Base-by-base conservation (phyloP, 805 yeast species). In the Saccharomycopsis babjevae region DNA sequence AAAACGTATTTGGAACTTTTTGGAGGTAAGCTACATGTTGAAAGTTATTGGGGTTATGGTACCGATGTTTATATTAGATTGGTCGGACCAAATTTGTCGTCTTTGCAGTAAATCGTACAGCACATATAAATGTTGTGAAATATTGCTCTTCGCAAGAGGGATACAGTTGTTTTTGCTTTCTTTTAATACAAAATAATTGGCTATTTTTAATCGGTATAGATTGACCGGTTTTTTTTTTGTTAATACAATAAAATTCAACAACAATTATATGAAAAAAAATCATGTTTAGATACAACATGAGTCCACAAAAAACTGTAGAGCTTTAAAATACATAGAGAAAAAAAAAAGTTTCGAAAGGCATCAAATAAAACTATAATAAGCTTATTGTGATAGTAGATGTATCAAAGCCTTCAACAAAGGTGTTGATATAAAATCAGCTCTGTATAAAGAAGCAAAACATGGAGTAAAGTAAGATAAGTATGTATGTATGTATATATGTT, bases 31-130 rank as follows among this genome's bases (percentile, higher is more conserved):
- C 76, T 89, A 57, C 83, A 83, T 62, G 76, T 89, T 34, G 90
- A 88, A 69, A 83, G 86, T 56, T 78, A 86, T 62, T 80, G 80
- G 72, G 93, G 94, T 1, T 79, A 84, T 78, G 96, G 96, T 3
- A 86, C 93, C 0, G 91, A 86, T 66, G 90, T 84, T 7, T 87
- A 88, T 68, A 74, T 87, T 54, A 80, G 77, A 62, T 67, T 82
- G 62, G 69, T 73, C 22, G 76, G 65, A 13, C 65, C 65, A 15
- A 52, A 61, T 36, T 54, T 63, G 57, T n/a, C 56, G 10, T 42
- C 56, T 8, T 22, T 56, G 20, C 50, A 40, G 7, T 56, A 40
- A 28, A 22, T 39, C 32, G 16, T 50, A 5, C 20, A 28, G 16
- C 20, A 7, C 30, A 2, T 50, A 25, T 50, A 42, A 6, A 42